Evolutionary conservation across 163 green algal species (phyloP), one percentile per base, ranked within the genome.

Genomic region (Volvox carteri): DNA sequence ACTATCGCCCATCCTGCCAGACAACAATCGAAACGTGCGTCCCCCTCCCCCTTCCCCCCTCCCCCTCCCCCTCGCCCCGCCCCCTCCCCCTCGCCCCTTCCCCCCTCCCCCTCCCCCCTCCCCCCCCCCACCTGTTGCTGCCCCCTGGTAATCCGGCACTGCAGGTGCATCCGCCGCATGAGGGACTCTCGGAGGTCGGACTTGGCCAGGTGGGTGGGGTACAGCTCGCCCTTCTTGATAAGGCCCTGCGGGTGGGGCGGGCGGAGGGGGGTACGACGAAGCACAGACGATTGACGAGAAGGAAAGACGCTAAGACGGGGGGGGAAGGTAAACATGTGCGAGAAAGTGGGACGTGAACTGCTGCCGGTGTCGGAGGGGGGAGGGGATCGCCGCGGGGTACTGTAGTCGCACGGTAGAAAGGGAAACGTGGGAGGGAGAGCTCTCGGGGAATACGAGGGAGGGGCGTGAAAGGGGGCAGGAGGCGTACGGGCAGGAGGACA

Each of bases 171-270:
- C 2, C 93, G 84, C 44, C 60, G 73, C 65, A 95, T 62, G 44
- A 94, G 90, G 0, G 87, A 75, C 56, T 94, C 92, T 0, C 92
- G 84, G 48, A 95, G 78, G 21, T 93, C 90, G 16, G 93, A 85
- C 88, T 95, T 94, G 56, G 84, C 30, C 65, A 94, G 48, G 80
- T 93, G 89, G 54, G 87, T 94, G 19, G 93, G 93, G 78, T 85
- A 95, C 9, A 78, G 30, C 86, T 87, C 81, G 21, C 81, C 91
- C 85, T 93, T 93, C 52, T 91, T 92, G 41, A 93, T 78, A 2
- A 90, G 28, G 28, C 91, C 91, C 90, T 93, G 86, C 41, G 21
- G 80, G 65, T 28, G 60, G 12, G 48, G 28, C 58, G 60, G 60
- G 60, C 60, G 60, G 60, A 72, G 7, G 11, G 60, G 60, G 60